Evolutionary conservation across 2,329 filamentous ascomycete species (phyloP).

Genomic region (Ascocoryne sarcoides): DNA sequence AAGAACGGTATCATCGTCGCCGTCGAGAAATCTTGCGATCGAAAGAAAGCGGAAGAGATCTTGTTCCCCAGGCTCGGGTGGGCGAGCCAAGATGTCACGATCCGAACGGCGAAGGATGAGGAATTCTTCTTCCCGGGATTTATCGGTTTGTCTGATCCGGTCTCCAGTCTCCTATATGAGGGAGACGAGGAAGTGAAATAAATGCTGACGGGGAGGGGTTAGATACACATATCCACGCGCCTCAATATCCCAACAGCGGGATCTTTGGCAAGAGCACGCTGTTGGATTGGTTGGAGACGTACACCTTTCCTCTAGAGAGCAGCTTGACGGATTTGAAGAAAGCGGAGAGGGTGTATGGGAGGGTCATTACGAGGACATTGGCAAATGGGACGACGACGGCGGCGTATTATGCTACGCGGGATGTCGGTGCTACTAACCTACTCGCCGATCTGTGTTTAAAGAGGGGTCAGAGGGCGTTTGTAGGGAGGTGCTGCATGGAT

Average conservation of each 20-base stretch:
- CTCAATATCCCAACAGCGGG: constrained; percentile 89
- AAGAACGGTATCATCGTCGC: constrained; percentile 41
- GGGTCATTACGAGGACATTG: constrained; percentile 71
- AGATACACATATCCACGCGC: constrained; percentile 94
- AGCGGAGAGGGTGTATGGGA: constrained; percentile 65
- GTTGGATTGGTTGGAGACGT: constrained; percentile 85
- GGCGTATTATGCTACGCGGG: constrained; percentile 87
- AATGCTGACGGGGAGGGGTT: too few species aligned
- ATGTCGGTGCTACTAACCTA: constrained; percentile 82
- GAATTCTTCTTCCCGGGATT: constrained; percentile 82
- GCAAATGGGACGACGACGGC: constrained; percentile 88
- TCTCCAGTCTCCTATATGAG: constrained; percentile 8
- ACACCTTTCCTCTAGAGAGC: constrained; percentile 89
- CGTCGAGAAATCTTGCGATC: constrained; percentile 17
- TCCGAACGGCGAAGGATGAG: constrained; percentile 30
- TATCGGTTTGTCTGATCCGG: constrained; percentile 44
- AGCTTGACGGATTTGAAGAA: constrained; percentile 56
- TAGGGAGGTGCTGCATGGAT: constrained; percentile 97
- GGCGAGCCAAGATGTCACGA: constrained; percentile 23
- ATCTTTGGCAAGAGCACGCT: constrained; percentile 92
- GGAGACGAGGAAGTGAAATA: too few species aligned
- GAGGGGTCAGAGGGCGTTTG: constrained; percentile 77
- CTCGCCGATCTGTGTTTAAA: constrained; percentile 75
- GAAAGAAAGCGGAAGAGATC: constrained; percentile 28
- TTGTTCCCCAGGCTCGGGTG: constrained; percentile 27